Percentiles rank a stretch among this genome's conserved stretches.
phyloP scores from a whole-genome alignment of 2,329 filamentous ascomycete species.

The Exophiala oligosperma region DNA sequence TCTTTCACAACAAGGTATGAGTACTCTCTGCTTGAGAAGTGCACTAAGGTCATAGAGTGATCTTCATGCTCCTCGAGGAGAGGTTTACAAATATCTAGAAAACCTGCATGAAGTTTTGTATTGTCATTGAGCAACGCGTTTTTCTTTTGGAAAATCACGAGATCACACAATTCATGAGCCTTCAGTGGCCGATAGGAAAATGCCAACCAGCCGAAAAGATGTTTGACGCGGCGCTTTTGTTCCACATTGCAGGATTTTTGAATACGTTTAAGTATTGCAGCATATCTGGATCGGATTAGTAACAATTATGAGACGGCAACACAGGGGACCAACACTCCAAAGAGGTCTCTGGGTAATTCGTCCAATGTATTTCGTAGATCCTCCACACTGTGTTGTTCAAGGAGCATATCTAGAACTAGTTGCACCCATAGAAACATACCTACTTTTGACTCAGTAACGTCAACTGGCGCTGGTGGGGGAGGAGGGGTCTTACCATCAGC shows the following conservation, averaged over 20 bases:
- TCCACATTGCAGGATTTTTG: background rate
- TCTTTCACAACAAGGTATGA: background rate
- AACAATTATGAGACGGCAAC: background rate
- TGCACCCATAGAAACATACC: slow-evolving; percentile 30
- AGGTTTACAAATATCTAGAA: slow-evolving; percentile 32
- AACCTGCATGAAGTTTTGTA: slow-evolving; percentile 16
- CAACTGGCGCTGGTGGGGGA: background rate
- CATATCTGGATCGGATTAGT: slow-evolving; percentile 13
- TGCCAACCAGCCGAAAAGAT: slow-evolving; percentile 26
- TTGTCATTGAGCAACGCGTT: slow-evolving; percentile 16
- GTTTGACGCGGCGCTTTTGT: background rate
- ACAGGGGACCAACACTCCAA: background rate
- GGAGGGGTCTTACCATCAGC: background rate
- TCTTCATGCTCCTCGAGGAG: slow-evolving; percentile 27
- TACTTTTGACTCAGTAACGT: slow-evolving; percentile 14
- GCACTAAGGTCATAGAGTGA: slow-evolving; percentile 23
- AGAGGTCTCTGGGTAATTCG: slow-evolving; percentile 8
- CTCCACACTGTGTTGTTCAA: slow-evolving; percentile 8
- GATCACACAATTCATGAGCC: slow-evolving; percentile 23
- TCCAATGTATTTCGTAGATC: slow-evolving; percentile 17
- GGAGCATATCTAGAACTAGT: slow-evolving; percentile 16
- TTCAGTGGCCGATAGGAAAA: slow-evolving; percentile 21
- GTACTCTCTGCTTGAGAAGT: slow-evolving; percentile 29
- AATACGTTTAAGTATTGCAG: slow-evolving; percentile 15
- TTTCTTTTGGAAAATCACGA: slow-evolving; percentile 25